Base-by-base conservation (phyloP, 2,329 filamentous ascomycete species). In the Stachybotrys elegans region DNA sequence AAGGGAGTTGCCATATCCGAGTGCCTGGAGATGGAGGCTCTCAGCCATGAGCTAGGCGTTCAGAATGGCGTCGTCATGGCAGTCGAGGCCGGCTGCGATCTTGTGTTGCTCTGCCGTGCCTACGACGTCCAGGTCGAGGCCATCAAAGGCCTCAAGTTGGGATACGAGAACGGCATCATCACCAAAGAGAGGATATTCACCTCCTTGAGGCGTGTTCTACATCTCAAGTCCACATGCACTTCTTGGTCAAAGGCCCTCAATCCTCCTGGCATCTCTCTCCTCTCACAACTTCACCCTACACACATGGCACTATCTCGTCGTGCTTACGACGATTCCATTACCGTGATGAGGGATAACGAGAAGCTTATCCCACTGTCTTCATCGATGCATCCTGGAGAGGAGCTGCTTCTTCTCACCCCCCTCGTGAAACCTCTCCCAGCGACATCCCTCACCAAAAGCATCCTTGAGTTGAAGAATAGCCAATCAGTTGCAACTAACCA, bases 21-120 rank as follows among this genome's bases (percentile, higher is more conserved):
- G 60, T 97, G 92, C 53, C 70, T 97, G 7, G 92, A 96, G 62
- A 97, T 97, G 92, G 91, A 96, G 58, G 90, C 91, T 0, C 76
- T 97, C 8, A 93, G 89, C 51, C 88, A 95, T 59, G 94, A 96
- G 56, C 93, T 97, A 40, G 92, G 92, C n/a, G 90, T 98, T 16
- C 90, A 92, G 53, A 92, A 93, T 32, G 93, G 93, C 12, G 95
- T 92, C 1, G 89, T 97, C 54, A 96, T 96, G 90, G 93, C 93
- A 4, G 88, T 96, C 41, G 93, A 95, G 62, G 92, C 93, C 23
- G 93, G 93, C 13, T 97, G 93, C 60, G 93, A 98, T 62, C 72
- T 97, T 43, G 82, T 96, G 5, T 77, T 96, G 6, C 78, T 96
- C 2, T 97, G 91, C 57, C 83, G 90, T 36, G 90, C 89, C 6